phyloP scores from a whole-genome alignment of 2,329 filamentous ascomycete genomes.

The Trichoderma atrobrunneum region DNA sequence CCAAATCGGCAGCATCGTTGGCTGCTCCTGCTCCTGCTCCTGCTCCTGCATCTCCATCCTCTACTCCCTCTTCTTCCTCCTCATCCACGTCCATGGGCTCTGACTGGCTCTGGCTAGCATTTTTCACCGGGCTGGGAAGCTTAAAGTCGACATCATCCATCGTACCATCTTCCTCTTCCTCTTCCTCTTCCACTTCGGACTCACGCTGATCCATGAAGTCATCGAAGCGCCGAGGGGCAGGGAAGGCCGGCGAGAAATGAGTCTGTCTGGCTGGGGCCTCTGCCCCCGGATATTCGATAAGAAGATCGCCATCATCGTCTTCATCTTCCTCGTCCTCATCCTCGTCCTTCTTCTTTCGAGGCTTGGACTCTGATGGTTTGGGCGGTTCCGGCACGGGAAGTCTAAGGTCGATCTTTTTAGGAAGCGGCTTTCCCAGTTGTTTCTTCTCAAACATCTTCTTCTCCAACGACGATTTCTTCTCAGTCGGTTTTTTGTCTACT shows the following conservation, averaged over 20 bases:
- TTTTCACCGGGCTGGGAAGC: slow-evolving; percentile 53
- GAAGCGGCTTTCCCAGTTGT: slow-evolving; percentile 25
- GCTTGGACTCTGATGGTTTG: slow-evolving; percentile 31
- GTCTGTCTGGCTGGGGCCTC: slow-evolving; percentile 35
- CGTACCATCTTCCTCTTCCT: slow-evolving; percentile 46
- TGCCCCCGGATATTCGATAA: slow-evolving; percentile 59
- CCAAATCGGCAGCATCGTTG: slow-evolving; percentile 28
- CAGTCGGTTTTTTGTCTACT: neutral
- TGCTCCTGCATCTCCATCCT: slow-evolving; percentile 26
- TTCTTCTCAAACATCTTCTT: slow-evolving; percentile 31
- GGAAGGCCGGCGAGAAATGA: slow-evolving; percentile 51
- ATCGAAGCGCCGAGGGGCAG: slow-evolving; percentile 49
- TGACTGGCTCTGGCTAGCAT: slow-evolving; percentile 28
- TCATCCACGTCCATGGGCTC: slow-evolving; percentile 32
- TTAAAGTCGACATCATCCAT: slow-evolving; percentile 50
- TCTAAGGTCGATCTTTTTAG: slow-evolving; percentile 39
- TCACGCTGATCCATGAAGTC: slow-evolving; percentile 50
- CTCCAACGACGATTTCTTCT: neutral
- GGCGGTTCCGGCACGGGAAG: slow-evolving; percentile 32
- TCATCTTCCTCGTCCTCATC: slow-evolving; percentile 55
- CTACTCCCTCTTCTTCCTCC: slow-evolving; percentile 25
- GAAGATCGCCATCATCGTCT: slow-evolving; percentile 56
- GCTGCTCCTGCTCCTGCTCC: slow-evolving; percentile 25
- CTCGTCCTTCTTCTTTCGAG: slow-evolving; percentile 40
- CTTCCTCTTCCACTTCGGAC: slow-evolving; percentile 44